Evolutionary conservation across 371 early-diverging fungal species (phyloP).

Genomic region (Saksenaea oblongispora): DNA sequence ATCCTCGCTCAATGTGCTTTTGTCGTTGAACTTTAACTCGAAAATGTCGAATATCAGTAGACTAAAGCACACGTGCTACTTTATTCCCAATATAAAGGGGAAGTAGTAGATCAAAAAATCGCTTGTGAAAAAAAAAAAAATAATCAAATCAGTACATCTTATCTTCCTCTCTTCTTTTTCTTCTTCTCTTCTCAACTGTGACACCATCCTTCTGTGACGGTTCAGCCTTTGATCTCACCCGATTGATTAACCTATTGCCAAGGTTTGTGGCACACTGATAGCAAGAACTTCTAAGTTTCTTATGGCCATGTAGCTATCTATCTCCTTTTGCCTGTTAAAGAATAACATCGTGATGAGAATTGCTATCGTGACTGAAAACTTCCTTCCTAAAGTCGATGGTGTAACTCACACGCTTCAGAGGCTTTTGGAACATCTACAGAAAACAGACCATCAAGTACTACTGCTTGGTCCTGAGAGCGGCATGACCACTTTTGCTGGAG

Average conservation of each 20-base stretch:
- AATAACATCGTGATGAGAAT: constrained; percentile 31
- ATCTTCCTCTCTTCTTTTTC: too few relatives aligned
- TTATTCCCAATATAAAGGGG: not conserved
- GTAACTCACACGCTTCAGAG: constrained; percentile 49
- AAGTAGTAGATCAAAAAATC: not conserved
- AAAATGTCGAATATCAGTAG: not conserved
- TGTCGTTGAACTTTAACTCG: not conserved
- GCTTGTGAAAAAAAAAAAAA: not conserved
- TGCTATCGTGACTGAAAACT: constrained; percentile 53
- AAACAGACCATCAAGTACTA: constrained; percentile 34
- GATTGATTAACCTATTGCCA: too few relatives aligned
- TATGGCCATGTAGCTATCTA: too few relatives aligned
- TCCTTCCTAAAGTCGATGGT: constrained; percentile 54
- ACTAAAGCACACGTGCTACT: not conserved
- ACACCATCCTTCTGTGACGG: too few relatives aligned
- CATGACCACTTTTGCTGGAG: constrained; percentile 37
- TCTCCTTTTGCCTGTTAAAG: too few relatives aligned
- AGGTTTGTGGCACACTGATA: too few relatives aligned
- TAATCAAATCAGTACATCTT: too few relatives aligned
- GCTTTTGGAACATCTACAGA: constrained; percentile 41
- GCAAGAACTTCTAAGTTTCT: too few relatives aligned
- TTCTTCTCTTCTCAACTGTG: too few relatives aligned
- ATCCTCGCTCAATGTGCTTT: not conserved
- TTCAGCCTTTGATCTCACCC: too few relatives aligned
- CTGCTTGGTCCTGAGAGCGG: constrained; percentile 49